A percentile compares a stretch with the other conserved stretches of the same genome.
phyloP scores from a whole-genome alignment of 2,329 filamentous ascomycete genomes.

The Gremmenia infestans region DNA sequence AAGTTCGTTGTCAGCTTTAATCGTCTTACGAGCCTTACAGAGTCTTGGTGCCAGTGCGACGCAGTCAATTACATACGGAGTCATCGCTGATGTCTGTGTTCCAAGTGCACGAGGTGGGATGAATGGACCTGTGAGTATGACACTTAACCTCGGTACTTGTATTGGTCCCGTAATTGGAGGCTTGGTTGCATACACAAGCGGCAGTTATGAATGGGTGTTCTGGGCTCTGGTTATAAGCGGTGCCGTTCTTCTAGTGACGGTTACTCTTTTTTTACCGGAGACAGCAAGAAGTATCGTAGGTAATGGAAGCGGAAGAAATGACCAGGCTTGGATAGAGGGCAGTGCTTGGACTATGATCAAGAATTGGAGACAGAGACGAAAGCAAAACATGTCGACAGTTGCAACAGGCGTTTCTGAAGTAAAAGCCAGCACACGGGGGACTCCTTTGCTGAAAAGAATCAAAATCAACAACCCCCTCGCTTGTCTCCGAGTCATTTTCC shows the following conservation, averaged over 20 bases:
- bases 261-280: conserved; percentile 38
- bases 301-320: conserved; percentile 24
- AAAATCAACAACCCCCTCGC: conserved; percentile 32
- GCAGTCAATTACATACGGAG: conserved; percentile 54
- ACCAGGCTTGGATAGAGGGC: neutral
- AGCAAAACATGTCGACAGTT: neutral
- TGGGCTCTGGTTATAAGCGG: conserved; percentile 31
- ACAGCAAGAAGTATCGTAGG: conserved; percentile 35
- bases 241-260: conserved; percentile 31
- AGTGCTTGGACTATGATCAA: neutral
- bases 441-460: neutral
- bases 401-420: too few species aligned
- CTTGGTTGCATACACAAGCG: conserved; percentile 28
- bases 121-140: conserved; percentile 31
- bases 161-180: conserved; percentile 31
- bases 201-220: conserved; percentile 34
- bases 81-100: conserved; percentile 64
- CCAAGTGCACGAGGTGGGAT: conserved; percentile 59
- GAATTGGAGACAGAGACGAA: neutral
- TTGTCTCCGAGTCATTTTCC: conserved; percentile 30
- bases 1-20: conserved; percentile 42
- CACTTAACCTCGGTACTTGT: conserved; percentile 7
- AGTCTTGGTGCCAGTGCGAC: conserved; percentile 54
- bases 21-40: conserved; percentile 53
- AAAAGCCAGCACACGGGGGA: neutral